Evolutionary conservation across 2,329 filamentous ascomycete species (phyloP), one percentile per base, ranked within the genome.

Genomic region (Coniochaeta pulveracea): DNA sequence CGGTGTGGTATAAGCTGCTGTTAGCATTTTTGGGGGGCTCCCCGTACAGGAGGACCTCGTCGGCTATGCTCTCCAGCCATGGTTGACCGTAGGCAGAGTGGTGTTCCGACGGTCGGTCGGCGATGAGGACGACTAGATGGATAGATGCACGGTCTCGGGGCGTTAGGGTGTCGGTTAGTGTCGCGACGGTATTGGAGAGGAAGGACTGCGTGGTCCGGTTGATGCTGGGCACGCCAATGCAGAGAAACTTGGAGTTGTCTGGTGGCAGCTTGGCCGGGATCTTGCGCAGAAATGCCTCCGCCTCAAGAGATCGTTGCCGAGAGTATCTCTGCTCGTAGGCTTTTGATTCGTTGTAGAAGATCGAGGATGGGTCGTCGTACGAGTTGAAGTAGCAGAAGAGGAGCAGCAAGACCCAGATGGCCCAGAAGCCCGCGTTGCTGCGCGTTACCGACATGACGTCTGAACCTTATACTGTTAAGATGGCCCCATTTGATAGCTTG

Each of bases 141-240:
- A 58, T 44, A 21, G 43, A 42, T 7, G 41, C 42, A 12, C 55
- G 49, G 34, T 58, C 50, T 12, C 44, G 43, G 6, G 45, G 38
- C 10, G 45, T 48, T 9, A 58, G 39, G 2, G 44, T 44, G 33
- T 56, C 51, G 16, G 50, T 42, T 12, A 58, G 47, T 10, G 47
- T 53, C 5, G 46, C 51, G 14, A 56, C 37, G 6, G 53, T 46
- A 25, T 46, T 43, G 3, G 42, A 38, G 5, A 56, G 41, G 24
- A 53, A 54, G 2, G 45, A 47, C 7, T 48, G 42, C 17, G 41
- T 40, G 10, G 46, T 50, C 12, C 53, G 50, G 38, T 51, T 54
- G 22, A 56, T 41, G 40, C 47, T 54, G 10, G 53, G 53, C n/a
- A 56, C 52, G 22, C 53, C 54, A 28, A 56, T 41, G 35, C 53